Base-by-base conservation (phyloP, 1,284 basidiomycete species). In the Trichosporon asahii region DNA sequence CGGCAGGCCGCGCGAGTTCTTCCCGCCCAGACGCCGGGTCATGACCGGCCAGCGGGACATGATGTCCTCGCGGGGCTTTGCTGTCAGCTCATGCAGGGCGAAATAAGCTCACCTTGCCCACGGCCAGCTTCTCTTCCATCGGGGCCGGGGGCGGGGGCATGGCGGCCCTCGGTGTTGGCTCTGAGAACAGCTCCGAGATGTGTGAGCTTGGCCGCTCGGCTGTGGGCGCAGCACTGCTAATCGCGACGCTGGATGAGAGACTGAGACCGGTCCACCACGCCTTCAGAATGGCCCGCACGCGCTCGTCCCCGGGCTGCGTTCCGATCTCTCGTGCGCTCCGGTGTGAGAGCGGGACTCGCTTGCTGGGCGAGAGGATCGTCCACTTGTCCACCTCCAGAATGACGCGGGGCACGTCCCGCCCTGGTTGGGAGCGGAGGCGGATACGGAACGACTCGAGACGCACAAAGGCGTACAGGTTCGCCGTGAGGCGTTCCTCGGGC, bases 301-400 rank as follows among this genome's bases (percentile, higher is more conserved):
- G 53, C 53, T 57, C 23, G 65, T 33, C 40, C 15, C 29, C 14
- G 46, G 40, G 15, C 15, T n/a, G 15, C 8, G 40, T 44, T 8
- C 31, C 31, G 23, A 37, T 29, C 29, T 57, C 40, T 6, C 11
- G 46, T 12, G 27, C 31, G 53, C 15, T 44, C 15, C 35, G 49
- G 33, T 44, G 37, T 37, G 31, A 40, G 21, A 27, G 64, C 6
- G 29, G 61, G 7, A 40, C 35, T 37, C 15, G 23, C 21, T 21
- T 21, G 25, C 25, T 12, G 2, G 53, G 14, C 2, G 53, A 29
- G 25, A 57, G 53, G 12, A 79, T 70, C 15, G 70, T 66, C 77
- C 77, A 81, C 18, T 76, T 61, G 8, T 72, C 65, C 6, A 79
- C 68, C 3, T 75, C 64, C 11, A 81, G 66, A n/a, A 61, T n/a